phyloP scores from a whole-genome alignment of 305 asterid species.

The Solanum hybrid region DNA sequence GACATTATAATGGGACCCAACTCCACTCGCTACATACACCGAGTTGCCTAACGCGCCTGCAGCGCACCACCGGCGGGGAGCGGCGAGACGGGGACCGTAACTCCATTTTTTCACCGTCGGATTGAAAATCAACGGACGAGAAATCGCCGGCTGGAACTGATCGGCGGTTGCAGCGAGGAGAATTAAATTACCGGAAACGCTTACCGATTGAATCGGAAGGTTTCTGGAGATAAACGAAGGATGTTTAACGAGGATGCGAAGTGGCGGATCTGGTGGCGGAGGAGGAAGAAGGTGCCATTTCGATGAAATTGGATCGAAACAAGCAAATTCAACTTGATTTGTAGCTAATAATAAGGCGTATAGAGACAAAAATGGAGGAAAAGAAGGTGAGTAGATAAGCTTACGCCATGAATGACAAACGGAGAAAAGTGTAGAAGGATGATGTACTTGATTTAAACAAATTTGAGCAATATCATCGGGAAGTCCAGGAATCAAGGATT shows the following conservation, averaged over 20 bases:
- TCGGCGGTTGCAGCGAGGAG: conserved; percentile 67
- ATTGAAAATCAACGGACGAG: conserved; percentile 51
- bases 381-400: conserved; percentile 58
- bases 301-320: conserved; percentile 60
- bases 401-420: conserved; percentile 73
- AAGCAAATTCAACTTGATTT: conserved; percentile 17
- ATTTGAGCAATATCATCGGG: conserved; percentile 63
- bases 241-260: conserved; percentile 49
- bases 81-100: conserved; percentile 40
- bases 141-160: conserved; percentile 53
- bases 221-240: conserved; percentile 77
- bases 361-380: conserved; percentile 62
- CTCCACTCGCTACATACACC: conserved; percentile 71
- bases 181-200: conserved; percentile 45
- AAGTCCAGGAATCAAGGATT: conserved; percentile 52
- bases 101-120: conserved; percentile 34
- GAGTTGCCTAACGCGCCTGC: conserved; percentile 34
- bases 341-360: conserved; percentile 36
- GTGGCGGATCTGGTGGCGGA: conserved; percentile 24
- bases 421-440: conserved; percentile 41
- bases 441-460: conserved; percentile 49
- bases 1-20: conserved; percentile 53
- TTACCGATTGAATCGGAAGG: conserved; percentile 57
- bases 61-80: conserved; percentile 87
- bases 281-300: conserved; percentile 49